A percentile compares a stretch with the other conserved stretches of the same genome.
phyloP scores from a whole-genome alignment of 106 monocot species.

The Posidonia australis region DNA sequence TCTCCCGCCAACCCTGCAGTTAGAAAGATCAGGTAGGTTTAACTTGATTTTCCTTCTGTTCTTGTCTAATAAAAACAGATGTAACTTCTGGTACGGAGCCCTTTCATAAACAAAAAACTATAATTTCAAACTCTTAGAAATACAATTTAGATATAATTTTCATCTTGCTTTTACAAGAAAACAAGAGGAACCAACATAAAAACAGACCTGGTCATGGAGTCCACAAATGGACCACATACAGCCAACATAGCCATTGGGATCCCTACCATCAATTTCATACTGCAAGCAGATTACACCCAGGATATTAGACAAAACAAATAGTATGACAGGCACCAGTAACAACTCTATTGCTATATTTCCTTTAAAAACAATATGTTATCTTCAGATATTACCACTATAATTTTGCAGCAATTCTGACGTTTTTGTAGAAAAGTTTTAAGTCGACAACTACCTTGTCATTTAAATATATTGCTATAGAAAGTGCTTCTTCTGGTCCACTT shows the following conservation, averaged over 20 bases:
- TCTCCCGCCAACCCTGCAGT: slow-evolving; percentile 88
- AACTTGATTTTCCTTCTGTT: background rate
- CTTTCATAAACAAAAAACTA: too few relatives aligned
- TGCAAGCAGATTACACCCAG: slow-evolving; percentile 23
- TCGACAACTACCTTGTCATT: slow-evolving; percentile 77
- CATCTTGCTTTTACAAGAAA: background rate
- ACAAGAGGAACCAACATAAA: background rate
- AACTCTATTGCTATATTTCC: background rate
- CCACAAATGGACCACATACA: slow-evolving; percentile 99
- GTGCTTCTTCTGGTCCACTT: slow-evolving; percentile 90
- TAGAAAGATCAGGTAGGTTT: background rate
- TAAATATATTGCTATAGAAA: slow-evolving; percentile 74
- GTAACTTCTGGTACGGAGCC: too few relatives aligned
- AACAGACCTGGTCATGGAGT: slow-evolving; percentile 83
- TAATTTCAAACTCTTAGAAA: too few relatives aligned
- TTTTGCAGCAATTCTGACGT: too few relatives aligned
- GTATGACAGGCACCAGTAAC: background rate
- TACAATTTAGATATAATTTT: too few relatives aligned
- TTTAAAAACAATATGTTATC: background rate
- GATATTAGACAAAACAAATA: background rate
- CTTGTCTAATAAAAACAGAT: too few relatives aligned
- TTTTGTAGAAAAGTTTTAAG: background rate
- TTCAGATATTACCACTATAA: background rate
- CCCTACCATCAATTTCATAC: slow-evolving; percentile 96
- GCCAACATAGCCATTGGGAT: slow-evolving; percentile 93